Percentiles rank a stretch among this genome's conserved stretches.
Evolutionary conservation across 805 yeast genomes (phyloP).

Genomic region (Metschnikowia colocasiae): DNA sequence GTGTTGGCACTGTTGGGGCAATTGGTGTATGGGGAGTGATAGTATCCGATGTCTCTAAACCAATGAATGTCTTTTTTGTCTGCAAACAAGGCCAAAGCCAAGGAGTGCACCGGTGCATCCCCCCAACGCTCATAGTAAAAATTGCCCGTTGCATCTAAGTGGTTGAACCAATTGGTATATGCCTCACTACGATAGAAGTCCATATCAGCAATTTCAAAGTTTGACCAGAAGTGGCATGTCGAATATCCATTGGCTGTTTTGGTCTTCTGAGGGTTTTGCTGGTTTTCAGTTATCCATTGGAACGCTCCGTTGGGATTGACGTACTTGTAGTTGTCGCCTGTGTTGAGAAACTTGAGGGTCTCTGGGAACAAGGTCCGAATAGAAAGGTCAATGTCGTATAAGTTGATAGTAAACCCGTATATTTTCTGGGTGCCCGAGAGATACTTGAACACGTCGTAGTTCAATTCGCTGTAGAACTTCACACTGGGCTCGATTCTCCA

Average conservation of each 20-base stretch:
- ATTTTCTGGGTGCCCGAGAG: constrained; percentile 63
- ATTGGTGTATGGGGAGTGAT: constrained; percentile 69
- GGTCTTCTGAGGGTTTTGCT: constrained; percentile 48
- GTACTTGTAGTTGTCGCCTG: constrained; percentile 55
- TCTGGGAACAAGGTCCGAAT: constrained; percentile 65
- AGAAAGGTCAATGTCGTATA: constrained; percentile 68
- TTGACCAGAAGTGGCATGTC: constrained; percentile 89
- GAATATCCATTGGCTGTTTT: constrained; percentile 46
- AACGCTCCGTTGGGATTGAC: constrained; percentile 47
- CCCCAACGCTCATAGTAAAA: constrained; percentile 93
- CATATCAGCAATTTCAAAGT: constrained; percentile 82
- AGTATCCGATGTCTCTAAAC: constrained; percentile 82
- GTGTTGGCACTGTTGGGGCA: constrained; percentile 57
- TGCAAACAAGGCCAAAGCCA: constrained; percentile 70
- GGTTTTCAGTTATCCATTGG: constrained; percentile 49
- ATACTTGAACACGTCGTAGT: constrained; percentile 75
- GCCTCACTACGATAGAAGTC: constrained; percentile 72
- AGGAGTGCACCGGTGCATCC: constrained; percentile 84
- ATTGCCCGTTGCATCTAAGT: constrained; percentile 67
- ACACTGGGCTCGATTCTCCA: constrained; percentile 84
- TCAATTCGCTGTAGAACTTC: constrained; percentile 60
- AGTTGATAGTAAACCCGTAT: constrained; percentile 68
- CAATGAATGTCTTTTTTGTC: constrained; percentile 71
- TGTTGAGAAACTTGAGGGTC: constrained; percentile 55
- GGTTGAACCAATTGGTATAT: constrained; percentile 59